These are phyloP conservation scores for Acacia acuminata DNA, from an alignment of 306 rosid species.

Conservation along the genomic window DNA sequence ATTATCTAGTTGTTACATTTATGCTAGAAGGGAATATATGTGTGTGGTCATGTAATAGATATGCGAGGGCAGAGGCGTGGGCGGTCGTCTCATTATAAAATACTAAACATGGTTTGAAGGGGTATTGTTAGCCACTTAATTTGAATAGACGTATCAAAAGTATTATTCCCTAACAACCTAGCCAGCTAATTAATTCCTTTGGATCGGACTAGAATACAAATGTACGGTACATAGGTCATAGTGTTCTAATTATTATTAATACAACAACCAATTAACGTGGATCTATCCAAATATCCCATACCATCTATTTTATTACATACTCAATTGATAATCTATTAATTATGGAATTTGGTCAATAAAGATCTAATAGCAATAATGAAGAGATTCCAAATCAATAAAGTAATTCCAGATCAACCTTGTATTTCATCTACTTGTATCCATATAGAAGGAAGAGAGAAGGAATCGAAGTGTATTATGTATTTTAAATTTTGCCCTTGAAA, in stretches of 20 bases:
- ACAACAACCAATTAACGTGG: not conserved
- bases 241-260: not conserved
- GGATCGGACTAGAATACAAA: not conserved
- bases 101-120: not conserved
- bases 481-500: not conserved
- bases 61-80: not conserved
- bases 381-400: not conserved
- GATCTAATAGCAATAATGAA: not conserved
- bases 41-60: too few species aligned
- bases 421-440: not conserved
- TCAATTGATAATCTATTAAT: not conserved
- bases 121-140: not conserved
- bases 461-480: not conserved
- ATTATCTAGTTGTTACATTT: too few species aligned
- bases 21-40: too few species aligned
- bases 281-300: not conserved
- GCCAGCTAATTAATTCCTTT: not conserved
- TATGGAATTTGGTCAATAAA: not conserved
- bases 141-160: not conserved
- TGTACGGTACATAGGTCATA: not conserved
- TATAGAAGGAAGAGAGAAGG: not conserved
- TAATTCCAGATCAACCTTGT: not conserved
- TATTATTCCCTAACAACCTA: not conserved
- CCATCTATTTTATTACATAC: not conserved
- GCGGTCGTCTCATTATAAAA: not conserved